phyloP scores from a whole-genome alignment of 257 asterid genomes.

The Solanum microdontum region DNA sequence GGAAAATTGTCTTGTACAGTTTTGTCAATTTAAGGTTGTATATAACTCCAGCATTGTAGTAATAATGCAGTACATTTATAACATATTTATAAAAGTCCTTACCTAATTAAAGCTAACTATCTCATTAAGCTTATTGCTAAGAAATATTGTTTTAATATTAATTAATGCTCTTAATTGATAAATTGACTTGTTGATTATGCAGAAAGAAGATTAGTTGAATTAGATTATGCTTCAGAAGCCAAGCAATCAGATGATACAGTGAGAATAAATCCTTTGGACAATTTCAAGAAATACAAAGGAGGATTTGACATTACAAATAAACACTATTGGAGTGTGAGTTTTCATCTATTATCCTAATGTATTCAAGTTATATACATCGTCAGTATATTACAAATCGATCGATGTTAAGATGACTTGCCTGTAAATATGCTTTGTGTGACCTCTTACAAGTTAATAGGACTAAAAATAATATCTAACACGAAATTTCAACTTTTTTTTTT shows the following conservation, averaged over 20 bases:
- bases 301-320: conserved; percentile 68
- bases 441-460: background rate
- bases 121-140: background rate
- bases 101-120: background rate
- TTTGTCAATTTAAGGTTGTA: background rate
- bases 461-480: background rate
- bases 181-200: background rate
- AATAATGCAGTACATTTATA: background rate
- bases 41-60: background rate
- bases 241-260: conserved; percentile 29
- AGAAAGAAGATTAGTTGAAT: conserved; percentile 35
- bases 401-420: background rate
- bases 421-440: background rate
- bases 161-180: background rate
- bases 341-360: background rate
- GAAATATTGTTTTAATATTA: background rate
- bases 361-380: background rate
- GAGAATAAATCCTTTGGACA: conserved; percentile 58
- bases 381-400: background rate
- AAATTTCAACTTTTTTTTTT: background rate
- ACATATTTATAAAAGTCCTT: too few relatives aligned
- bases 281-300: conserved; percentile 65
- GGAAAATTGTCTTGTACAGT: background rate
- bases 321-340: conserved; percentile 81
- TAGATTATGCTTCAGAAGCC: conserved; percentile 1